Evolutionary conservation across 2,329 filamentous ascomycete genomes (phyloP).

Genomic region (Aspergillus fijiensis): DNA sequence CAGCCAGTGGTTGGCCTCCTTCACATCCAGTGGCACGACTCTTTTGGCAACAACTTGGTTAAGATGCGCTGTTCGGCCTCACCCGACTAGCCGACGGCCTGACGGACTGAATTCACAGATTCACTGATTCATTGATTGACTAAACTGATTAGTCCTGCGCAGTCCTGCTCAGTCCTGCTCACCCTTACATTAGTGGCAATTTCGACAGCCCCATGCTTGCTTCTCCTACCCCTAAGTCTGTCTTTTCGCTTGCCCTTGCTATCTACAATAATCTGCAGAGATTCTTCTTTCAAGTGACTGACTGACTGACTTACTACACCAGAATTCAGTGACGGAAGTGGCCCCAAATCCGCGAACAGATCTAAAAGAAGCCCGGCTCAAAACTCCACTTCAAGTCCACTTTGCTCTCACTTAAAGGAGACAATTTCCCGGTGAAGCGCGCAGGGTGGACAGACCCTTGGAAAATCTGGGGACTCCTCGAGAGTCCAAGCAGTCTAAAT

Average conservation of each 20-base stretch:
- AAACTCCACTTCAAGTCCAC: background rate
- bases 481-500: background rate
- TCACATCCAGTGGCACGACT: background rate
- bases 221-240: background rate
- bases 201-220: background rate
- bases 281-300: background rate
- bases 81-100: background rate
- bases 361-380: background rate
- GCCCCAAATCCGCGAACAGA: background rate
- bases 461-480: constrained; percentile 7
- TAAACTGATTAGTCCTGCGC: background rate
- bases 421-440: background rate
- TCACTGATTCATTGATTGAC: background rate
- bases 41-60: background rate
- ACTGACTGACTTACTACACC: background rate
- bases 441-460: constrained; percentile 5
- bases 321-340: background rate
- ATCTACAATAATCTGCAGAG: background rate
- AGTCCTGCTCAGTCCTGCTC: background rate
- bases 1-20: background rate
- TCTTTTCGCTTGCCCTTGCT: background rate
- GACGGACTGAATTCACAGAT: background rate
- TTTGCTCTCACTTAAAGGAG: background rate
- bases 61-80: background rate
- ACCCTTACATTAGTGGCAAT: constrained; percentile 7